Evolutionary conservation across 495 filamentous ascomycete species (phyloP).

Genomic region (Neurospora sp.): DNA sequence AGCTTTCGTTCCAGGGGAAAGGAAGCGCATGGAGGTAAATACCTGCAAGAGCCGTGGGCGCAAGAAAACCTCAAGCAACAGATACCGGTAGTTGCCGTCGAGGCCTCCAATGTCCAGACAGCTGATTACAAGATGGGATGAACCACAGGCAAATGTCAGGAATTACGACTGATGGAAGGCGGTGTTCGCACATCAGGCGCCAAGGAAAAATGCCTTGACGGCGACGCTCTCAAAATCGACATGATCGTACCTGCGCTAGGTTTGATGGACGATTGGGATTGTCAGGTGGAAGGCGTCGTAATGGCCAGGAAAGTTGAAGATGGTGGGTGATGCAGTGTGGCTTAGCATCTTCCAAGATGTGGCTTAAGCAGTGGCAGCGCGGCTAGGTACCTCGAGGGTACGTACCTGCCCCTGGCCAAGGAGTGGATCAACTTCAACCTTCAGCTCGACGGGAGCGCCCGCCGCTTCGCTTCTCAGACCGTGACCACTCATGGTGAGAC

Average conservation of each 20-base stretch:
- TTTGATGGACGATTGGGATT: background rate
- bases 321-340: background rate
- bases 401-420: background rate
- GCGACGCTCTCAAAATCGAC: background rate
- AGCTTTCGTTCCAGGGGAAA: background rate
- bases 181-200: background rate
- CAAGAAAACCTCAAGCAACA: background rate
- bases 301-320: background rate
- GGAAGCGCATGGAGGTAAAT: background rate
- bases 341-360: background rate
- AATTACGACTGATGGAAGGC: background rate
- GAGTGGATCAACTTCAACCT: slow-evolving; percentile 3
- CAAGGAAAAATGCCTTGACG: background rate
- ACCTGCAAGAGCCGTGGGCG: background rate
- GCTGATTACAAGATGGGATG: background rate
- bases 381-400: background rate
- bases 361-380: background rate
- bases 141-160: background rate
- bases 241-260: background rate
- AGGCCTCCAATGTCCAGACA: background rate
- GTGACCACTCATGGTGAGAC: background rate
- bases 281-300: background rate
- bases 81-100: background rate
- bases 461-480: background rate
- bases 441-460: background rate